phyloP scores from a whole-genome alignment of 768 basidiomycete species.

The Rhizopogon rudus region DNA sequence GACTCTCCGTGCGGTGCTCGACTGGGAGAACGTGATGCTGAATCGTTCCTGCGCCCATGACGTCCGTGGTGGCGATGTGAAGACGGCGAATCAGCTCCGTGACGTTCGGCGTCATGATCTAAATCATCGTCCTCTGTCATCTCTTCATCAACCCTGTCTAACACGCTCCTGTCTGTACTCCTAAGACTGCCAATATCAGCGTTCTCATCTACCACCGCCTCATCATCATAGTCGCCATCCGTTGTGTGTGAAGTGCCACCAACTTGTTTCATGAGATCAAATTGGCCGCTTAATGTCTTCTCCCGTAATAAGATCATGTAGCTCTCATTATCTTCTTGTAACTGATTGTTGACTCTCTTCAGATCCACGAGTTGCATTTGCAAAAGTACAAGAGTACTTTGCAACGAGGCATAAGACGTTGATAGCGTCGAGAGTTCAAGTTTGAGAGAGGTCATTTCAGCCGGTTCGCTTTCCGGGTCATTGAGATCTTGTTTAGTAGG shows the following conservation, averaged over 20 bases:
- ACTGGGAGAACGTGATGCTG: slow-evolving; percentile 42
- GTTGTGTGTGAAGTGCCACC: slow-evolving; percentile 39
- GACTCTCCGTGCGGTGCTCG: slow-evolving; percentile 61
- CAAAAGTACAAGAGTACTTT: slow-evolving; percentile 79
- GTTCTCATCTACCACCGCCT: slow-evolving; percentile 24
- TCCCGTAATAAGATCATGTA: slow-evolving; percentile 93
- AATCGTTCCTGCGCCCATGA: slow-evolving; percentile 50
- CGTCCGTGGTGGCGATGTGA: slow-evolving; percentile 39
- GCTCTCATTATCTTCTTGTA: slow-evolving; percentile 96
- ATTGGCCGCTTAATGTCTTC: slow-evolving; percentile 85
- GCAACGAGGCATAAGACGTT: slow-evolving; percentile 77
- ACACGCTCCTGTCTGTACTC: slow-evolving; percentile 50
- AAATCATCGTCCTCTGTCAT: slow-evolving; percentile 37
- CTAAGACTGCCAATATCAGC: slow-evolving; percentile 52
- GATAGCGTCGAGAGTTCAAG: slow-evolving; percentile 85
- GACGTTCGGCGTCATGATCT: slow-evolving; percentile 31
- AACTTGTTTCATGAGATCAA: slow-evolving; percentile 69
- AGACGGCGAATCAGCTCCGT: slow-evolving; percentile 32
- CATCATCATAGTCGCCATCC: slow-evolving; percentile 32
- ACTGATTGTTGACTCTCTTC: slow-evolving; percentile 78
- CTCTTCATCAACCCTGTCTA: slow-evolving; percentile 62
- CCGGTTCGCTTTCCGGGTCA: slow-evolving; percentile 72
- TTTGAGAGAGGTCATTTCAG: slow-evolving; percentile 79
- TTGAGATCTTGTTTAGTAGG: slow-evolving; percentile 42
- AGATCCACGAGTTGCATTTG: slow-evolving; percentile 84